Base-by-base conservation (phyloP, 345 rosid species). In the Hypericum perforatum region DNA sequence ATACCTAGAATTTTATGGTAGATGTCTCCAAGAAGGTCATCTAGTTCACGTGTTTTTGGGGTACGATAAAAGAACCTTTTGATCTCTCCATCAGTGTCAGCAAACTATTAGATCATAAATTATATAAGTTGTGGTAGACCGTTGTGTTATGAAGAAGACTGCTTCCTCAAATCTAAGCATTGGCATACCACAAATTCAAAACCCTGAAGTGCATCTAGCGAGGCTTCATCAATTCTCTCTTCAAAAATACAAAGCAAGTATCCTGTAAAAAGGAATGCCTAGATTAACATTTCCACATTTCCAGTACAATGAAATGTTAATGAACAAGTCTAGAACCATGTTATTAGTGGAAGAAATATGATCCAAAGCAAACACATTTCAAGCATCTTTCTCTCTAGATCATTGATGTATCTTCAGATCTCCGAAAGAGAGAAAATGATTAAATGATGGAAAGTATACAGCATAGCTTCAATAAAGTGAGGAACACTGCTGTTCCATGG, bases 1-100 rank as follows among this genome's bases (percentile, higher is more conserved):
- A 39, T 38, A 70, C 98, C 98, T 58, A 91, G 66, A 63, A 83
- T 82, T 75, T 91, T 91, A 58, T 91, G 98, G 73, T 87, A 87
- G 63, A 91, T 80, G 68, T 91, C 98, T 70, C 98, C 96, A 46
- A 91, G 86, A 70, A 81, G 82, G 56, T 72, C 69, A 63, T 87
- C 95, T 73, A 91, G 62, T 70, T 91, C 96, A 58, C 83, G 69
- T 57, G 98, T 87, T 79, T 85, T 91, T 39, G 92, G 72, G 12
- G 95, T 87, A 56, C 66, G 96, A 72, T 91, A 87, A 69, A 85
- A 87, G 66, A 72, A 91, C 66, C 83, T 77, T 70, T 65, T 69
- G 58, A 69, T 77, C 72, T 83, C 88, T 53, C 79, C 94, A 68
- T 80, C 94, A 57, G 52, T 54, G 65, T 90, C 89, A 5, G 87